Evolutionary conservation across 73 alveolate species (phyloP), one percentile per base, ranked within the genome.

Genomic region (Blepharisma stoltei): DNA sequence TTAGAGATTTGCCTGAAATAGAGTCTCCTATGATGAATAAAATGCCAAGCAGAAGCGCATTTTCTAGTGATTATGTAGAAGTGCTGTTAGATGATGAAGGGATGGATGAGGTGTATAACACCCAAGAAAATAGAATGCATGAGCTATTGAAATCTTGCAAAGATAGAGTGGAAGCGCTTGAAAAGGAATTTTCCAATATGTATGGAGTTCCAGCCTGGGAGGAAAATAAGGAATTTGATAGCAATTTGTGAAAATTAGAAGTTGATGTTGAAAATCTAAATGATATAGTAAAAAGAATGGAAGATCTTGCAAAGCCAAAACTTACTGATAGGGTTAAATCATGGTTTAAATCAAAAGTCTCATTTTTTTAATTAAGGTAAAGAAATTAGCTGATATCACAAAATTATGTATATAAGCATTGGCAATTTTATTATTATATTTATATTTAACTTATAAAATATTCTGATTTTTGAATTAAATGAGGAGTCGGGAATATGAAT

Each of bases 211-310:
- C 37, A 38, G 37, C 38, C 38, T 60, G 11, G 14, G 49, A 60
- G 2, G 73, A 60, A 6, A 21, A 68, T 49, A 69, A 49, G 38
- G 48, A 66, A 20, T 71, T 83, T 32, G 89, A 84, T 49, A 41
- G 41, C 43, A 67, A 81, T 11, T 8, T 80, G 25, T 84, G 92
- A 86, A 68, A 76, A 53, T 52, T 82, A 48, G 92, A 84, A 54
- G 73, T 84, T 18, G 92, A 84, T 50, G 77, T 84, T 8, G 92
- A 84, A 60, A 82, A 81, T 45, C 73, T 81, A 6, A 55, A 55
- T 20, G 92, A 84, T 54, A 71, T 84, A 8, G 73, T 84, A 6
- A 82, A 53, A 23, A 80, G 92, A 53, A 53, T 84, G 66, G 75
- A 73, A 53, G 71, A 81, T 7, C 70, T 52, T 7, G 73, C 54